Evolutionary conservation across 768 basidiomycete genomes (phyloP).

Genomic region (Pulveroboletus sp.): DNA sequence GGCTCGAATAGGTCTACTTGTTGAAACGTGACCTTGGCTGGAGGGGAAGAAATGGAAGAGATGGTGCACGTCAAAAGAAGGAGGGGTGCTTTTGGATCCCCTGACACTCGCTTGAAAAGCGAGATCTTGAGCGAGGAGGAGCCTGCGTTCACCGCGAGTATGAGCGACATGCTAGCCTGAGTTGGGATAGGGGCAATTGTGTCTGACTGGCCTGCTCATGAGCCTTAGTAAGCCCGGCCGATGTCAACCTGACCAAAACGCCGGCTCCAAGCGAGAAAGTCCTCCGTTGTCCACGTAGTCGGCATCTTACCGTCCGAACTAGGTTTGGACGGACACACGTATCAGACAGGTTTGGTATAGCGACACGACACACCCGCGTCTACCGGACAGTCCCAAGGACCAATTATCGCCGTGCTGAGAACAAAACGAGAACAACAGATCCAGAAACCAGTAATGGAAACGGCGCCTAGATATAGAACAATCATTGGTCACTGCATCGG

Average conservation of each 20-base stretch:
- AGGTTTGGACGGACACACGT: too few species aligned
- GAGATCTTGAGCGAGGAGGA: constrained; percentile 86
- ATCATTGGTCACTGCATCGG: neutral
- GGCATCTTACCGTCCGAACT: too few species aligned
- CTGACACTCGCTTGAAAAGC: constrained; percentile 44
- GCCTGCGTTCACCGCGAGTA: constrained; percentile 76
- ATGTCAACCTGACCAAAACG: too few species aligned
- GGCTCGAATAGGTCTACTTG: constrained; percentile 24
- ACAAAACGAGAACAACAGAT: neutral
- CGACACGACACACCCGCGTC: constrained; percentile 2
- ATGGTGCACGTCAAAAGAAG: constrained; percentile 52
- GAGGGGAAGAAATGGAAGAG: constrained; percentile 56
- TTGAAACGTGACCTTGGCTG: constrained; percentile 49
- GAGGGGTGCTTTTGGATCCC: constrained; percentile 33
- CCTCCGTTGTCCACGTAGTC: too few species aligned
- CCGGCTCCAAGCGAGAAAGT: too few species aligned
- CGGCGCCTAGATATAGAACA: neutral
- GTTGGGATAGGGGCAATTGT: neutral
- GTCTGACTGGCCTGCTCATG: too few species aligned
- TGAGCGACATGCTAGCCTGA: constrained; percentile 31
- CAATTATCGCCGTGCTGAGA: constrained; percentile 1
- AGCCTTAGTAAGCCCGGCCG: neutral
- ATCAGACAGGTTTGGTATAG: neutral
- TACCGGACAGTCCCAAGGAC: constrained; percentile 6
- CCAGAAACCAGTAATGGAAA: neutral